These are phyloP conservation scores for Neoscytalidium dimidiatum DNA, from an alignment of 2,329 filamentous ascomycete species.

Conservation along the genomic window DNA sequence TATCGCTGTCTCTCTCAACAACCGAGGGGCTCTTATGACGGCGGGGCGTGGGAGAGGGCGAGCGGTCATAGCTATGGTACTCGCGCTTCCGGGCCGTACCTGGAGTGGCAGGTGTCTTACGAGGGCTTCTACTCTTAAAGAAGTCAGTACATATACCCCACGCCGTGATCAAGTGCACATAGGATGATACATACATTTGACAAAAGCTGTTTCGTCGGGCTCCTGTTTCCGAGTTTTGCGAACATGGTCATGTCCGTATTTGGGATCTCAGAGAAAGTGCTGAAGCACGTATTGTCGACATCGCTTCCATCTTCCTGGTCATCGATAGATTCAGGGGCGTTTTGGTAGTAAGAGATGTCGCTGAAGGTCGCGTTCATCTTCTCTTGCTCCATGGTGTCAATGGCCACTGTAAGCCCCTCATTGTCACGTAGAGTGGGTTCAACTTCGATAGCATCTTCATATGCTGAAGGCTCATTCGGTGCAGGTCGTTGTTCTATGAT, in stretches of 20 bases:
- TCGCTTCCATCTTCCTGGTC: slow-evolving; percentile 26
- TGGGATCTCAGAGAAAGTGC: slow-evolving; percentile 84
- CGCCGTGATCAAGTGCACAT: not conserved
- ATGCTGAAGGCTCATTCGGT: slow-evolving; percentile 18
- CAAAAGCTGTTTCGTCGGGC: slow-evolving; percentile 44
- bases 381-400: slow-evolving; percentile 36
- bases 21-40: slow-evolving; percentile 48
- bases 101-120: slow-evolving; percentile 43
- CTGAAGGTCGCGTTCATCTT: slow-evolving; percentile 23
- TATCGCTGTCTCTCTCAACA: slow-evolving; percentile 48
- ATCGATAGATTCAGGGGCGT: slow-evolving; percentile 24
- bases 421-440: slow-evolving; percentile 37
- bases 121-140: slow-evolving; percentile 20
- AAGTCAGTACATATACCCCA: slow-evolving; percentile 13
- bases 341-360: slow-evolving; percentile 27
- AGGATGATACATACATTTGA: not conserved
- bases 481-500: slow-evolving; percentile 26
- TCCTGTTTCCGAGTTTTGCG: slow-evolving; percentile 65
- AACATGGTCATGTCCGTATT: slow-evolving; percentile 77
- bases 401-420: slow-evolving; percentile 40
- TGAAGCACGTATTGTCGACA: slow-evolving; percentile 74
- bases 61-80: slow-evolving; percentile 40
- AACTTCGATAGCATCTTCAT: not conserved
- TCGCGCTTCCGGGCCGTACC: slow-evolving; percentile 48
- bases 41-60: slow-evolving; percentile 57